Percentiles rank a stretch among this genome's conserved stretches.
phyloP scores from a whole-genome alignment of 768 basidiomycete genomes.

The Pisolithus microcarpus region DNA sequence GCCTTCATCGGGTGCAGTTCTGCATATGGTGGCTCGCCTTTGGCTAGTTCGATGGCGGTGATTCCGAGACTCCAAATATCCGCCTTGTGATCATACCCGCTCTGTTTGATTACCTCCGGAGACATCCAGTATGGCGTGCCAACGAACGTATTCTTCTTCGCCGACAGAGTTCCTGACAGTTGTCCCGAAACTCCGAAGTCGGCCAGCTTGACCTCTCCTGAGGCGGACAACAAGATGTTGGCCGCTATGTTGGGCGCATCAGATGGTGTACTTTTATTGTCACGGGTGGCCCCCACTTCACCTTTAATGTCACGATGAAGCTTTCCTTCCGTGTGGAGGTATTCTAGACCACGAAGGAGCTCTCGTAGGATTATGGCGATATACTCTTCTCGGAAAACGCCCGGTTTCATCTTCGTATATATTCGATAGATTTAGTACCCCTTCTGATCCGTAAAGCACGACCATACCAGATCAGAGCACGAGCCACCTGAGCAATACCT shows the following conservation, averaged over 20 bases:
- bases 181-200: conserved; percentile 99
- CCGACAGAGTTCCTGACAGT: conserved; percentile 83
- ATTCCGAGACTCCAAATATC: conserved; percentile 99
- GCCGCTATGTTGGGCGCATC: conserved; percentile 50
- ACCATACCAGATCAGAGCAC: conserved; percentile 86
- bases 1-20: conserved; percentile 99
- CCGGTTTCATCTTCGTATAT: conserved; percentile 84
- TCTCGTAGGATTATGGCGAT: conserved; percentile 96
- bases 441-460: conserved; percentile 1
- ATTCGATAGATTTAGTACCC: conserved; percentile 9
- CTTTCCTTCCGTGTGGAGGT: conserved; percentile 93
- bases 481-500: conserved; percentile 98
- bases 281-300: conserved; percentile 18
- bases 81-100: conserved; percentile 97
- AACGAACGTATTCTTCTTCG: conserved; percentile 97
- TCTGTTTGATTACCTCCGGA: conserved; percentile 99
- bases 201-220: conserved; percentile 93
- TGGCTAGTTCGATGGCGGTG: conserved; percentile 95
- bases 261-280: neutral
- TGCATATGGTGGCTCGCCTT: conserved; percentile 96
- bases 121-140: conserved; percentile 99
- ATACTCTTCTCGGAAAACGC: conserved; percentile 96
- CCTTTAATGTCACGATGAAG: conserved; percentile 99
- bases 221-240: conserved; percentile 86
- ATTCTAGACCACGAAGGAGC: conserved; percentile 86